phyloP scores from a whole-genome alignment of 1,284 basidiomycete species.

The Schizophyllum amplum region DNA sequence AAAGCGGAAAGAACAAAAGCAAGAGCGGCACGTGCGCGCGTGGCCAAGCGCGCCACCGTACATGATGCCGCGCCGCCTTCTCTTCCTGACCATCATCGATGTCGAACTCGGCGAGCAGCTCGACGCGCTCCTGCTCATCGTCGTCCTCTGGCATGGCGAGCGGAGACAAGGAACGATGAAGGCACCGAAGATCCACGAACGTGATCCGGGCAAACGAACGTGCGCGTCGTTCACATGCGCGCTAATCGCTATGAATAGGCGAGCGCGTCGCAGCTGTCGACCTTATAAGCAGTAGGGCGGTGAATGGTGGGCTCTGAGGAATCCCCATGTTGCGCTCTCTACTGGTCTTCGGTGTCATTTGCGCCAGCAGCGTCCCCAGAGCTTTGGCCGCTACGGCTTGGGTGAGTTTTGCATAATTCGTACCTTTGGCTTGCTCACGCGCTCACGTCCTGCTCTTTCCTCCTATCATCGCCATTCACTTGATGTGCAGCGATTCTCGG shows the following conservation, averaged over 20 bases:
- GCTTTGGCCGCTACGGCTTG: not conserved
- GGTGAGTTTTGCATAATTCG: not conserved
- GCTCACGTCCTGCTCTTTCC: too few relatives aligned
- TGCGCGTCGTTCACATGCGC: not conserved
- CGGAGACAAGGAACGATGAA: not conserved
- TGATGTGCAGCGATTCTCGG: not conserved
- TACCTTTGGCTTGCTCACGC: too few relatives aligned
- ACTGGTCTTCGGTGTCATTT: not conserved
- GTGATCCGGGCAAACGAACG: not conserved
- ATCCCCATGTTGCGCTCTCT: not conserved
- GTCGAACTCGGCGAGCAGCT: not conserved
- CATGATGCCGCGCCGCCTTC: not conserved
- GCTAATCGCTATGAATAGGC: not conserved
- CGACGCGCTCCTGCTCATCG: not conserved
- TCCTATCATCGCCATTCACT: not conserved
- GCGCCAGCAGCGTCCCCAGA: not conserved
- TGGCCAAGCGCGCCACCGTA: not conserved
- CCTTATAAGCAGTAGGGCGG: not conserved
- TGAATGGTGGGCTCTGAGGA: not conserved
- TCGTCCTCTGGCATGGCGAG: not conserved
- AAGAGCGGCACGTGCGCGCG: not conserved
- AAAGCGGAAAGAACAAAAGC: not conserved
- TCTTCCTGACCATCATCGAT: not conserved
- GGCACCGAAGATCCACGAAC: not conserved
- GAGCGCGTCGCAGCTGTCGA: not conserved